phyloP scores from a whole-genome alignment of 768 basidiomycete genomes.

The Tricholoma matsutake region DNA sequence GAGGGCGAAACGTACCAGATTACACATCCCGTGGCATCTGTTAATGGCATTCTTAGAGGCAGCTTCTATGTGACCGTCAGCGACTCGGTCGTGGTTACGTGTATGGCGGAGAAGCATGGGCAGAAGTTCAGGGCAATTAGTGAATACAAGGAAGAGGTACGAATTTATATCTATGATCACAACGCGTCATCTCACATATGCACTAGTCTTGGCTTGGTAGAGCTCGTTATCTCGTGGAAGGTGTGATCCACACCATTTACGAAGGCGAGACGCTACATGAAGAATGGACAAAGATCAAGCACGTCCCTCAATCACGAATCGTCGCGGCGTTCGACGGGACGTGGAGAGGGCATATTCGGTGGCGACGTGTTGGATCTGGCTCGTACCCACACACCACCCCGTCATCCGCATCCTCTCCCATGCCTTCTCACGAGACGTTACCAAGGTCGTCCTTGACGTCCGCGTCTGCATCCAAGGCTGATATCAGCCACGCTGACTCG shows the following conservation, averaged over 20 bases:
- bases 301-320: constrained; percentile 76
- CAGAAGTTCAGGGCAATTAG: constrained; percentile 75
- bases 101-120: constrained; percentile 61
- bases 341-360: constrained; percentile 83
- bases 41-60: constrained; percentile 90
- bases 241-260: constrained; percentile 82
- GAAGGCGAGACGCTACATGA: constrained; percentile 59
- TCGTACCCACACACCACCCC: constrained; percentile 40
- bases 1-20: constrained; percentile 83
- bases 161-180: constrained; percentile 17
- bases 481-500: constrained; percentile 38
- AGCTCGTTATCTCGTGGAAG: constrained; percentile 82
- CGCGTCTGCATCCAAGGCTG: constrained; percentile 42
- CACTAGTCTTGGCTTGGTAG: constrained; percentile 83
- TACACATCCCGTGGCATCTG: constrained; percentile 84
- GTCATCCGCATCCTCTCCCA: constrained; percentile 45
- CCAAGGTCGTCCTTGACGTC: constrained; percentile 32
- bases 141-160: constrained; percentile 95
- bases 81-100: constrained; percentile 80
- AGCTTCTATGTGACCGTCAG: constrained; percentile 88
- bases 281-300: constrained; percentile 84
- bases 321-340: constrained; percentile 85
- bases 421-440: constrained; percentile 43
- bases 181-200: constrained; percentile 5
- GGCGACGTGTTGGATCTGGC: constrained; percentile 56